Evolutionary conservation across 2,329 filamentous ascomycete species (phyloP), one percentile per base, ranked within the genome.

Genomic region (Hypoxylon sp.): DNA sequence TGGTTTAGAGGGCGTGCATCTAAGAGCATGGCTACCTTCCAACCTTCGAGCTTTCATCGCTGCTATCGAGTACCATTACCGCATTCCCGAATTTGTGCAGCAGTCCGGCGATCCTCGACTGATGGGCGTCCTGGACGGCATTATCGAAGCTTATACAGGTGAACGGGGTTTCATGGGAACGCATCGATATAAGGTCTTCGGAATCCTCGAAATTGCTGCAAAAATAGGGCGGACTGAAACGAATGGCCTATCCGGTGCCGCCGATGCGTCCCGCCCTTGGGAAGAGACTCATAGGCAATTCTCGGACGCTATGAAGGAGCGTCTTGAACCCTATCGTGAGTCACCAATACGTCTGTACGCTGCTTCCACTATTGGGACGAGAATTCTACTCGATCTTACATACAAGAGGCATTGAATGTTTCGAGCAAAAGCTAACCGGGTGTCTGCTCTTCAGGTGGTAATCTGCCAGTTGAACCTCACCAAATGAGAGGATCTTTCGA

Each of bases 101-200:
- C 69, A 80, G 44, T 85, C 83, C 0, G 81, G 80, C 0, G 84
- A 86, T 53, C 78, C 80, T 0, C 76, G 82, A 9, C 75, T 86
- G 0, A 82, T 84, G 71, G 84, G 84, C 2, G 83, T 86, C 0
- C 64, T 86, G 0, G 84, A 86, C 60, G 84, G 84, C 0, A 85
- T 86, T 2, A 79, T 86, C 0, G 84, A 86, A 69, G 83, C 84
- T 0, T 87, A 86, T 65, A 82, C 83, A 0, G 84, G 84, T 0
- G 84, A 86, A 67, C 78, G 84, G 18, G 84, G 84, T 0, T 86
- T 86, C 70, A 85, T 86, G 84, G 84, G 84, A 4, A 82, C 81
- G 0, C 84, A 87, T 68, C 76, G 84, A n/a, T 85, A 86, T 72
- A 86, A 86, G 69, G 84, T 86, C 3, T 86, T 85, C 65, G 84